phyloP scores from a whole-genome alignment of 2,329 filamentous ascomycete genomes.

The Talaromyces sp. region DNA sequence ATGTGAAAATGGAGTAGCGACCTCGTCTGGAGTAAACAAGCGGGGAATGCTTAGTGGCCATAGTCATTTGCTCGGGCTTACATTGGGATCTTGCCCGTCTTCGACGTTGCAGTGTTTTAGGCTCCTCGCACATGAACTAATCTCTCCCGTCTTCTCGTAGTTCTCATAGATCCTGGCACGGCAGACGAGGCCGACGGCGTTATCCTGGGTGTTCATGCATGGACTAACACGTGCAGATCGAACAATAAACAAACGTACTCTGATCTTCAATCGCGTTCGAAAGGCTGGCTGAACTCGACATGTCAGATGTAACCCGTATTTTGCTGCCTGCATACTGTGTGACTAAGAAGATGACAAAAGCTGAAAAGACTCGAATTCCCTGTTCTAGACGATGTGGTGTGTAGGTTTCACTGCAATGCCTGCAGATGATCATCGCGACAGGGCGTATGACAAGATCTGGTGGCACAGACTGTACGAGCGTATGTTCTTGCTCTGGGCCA shows the following conservation, averaged over 20 bases:
- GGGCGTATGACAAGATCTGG: slow-evolving; percentile 3
- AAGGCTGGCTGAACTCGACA: not conserved
- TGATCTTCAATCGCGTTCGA: not conserved
- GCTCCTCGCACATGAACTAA: not conserved
- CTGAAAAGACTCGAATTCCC: not conserved
- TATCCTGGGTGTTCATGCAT: slow-evolving; percentile 8
- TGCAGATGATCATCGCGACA: not conserved
- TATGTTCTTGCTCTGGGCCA: not conserved
- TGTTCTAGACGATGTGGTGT: not conserved
- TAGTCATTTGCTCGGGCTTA: not conserved
- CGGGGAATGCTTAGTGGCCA: not conserved
- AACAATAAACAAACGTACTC: not conserved
- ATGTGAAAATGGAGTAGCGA: not conserved
- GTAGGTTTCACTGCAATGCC: not conserved
- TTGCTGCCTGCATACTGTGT: not conserved
- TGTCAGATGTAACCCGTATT: not conserved
- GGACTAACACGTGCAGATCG: not conserved
- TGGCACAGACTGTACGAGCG: not conserved
- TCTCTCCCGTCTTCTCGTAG: not conserved
- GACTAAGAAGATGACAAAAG: not conserved
- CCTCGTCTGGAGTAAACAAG: not conserved
- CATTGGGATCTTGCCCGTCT: not conserved
- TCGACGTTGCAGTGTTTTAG: not conserved
- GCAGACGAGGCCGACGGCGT: not conserved
- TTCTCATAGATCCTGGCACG: not conserved